Evolutionary conservation across 176 grass and related monocot species (phyloP), one percentile per base, ranked within the genome.

Genomic region (Luzula sylvatica): DNA sequence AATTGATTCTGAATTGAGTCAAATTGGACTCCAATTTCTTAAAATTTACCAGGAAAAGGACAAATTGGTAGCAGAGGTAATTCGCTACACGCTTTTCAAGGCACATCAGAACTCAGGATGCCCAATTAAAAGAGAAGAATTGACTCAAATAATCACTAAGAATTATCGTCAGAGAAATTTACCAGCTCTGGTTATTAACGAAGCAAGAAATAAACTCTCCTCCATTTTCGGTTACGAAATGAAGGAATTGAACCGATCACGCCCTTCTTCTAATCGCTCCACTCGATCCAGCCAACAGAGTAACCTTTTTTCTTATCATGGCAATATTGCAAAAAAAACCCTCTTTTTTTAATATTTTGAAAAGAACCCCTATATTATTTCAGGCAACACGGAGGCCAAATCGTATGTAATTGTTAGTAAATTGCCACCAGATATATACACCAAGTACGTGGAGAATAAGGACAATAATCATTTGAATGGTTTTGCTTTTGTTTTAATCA

Each of bases 111-210:
- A 26, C 60, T 55, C 76, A 14, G 83, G 74, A 19, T 85, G 73
- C 66, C 84, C 90, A 50, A 82, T 96, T 70, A 96, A 78, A 67
- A 67, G 90, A 58, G 90, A 88, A 59, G 90, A 88, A 61, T 55
- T 96, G 56, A 85, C 83, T 0, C 71, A 78, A 28, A 75, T 88
- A 26, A n/a, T 95, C 49, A 95, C 83, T 11, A 95, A 76, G 74
- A 88, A 88, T 52, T 95, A 95, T 62, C 67, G 67, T 49, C 90
- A 95, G 63, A 69, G 84, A 3, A 49, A 52, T 1, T 80, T 88
- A 26, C 83, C 90, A 0, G 54, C 75, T 2, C 69, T 88, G 39
- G 71, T 95, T 23, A 95, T 95, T 62, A 86, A 79, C 30, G 90
- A 95, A 52, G 77, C 90, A 6, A 61, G 68, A 52, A 77, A 79